phyloP scores from a whole-genome alignment of 148 eudicot species.

The Amaranthus palmeri region DNA sequence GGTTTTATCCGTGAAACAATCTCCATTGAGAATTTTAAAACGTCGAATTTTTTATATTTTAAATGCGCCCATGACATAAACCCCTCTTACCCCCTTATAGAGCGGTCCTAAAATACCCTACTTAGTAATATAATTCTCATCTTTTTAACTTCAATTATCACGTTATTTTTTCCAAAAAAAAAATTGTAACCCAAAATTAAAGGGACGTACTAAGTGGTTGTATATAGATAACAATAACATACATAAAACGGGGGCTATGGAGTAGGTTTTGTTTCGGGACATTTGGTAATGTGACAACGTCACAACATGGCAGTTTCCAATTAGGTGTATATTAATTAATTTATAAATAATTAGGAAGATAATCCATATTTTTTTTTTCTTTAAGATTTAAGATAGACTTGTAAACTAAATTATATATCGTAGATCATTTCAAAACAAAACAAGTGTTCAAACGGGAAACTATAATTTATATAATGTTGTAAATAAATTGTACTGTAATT shows the following conservation, averaged over 20 bases:
- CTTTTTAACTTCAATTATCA: too few relatives aligned
- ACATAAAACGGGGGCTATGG: not conserved
- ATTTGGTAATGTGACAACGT: not conserved
- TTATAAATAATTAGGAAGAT: slow-evolving; percentile 8
- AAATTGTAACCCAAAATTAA: too few relatives aligned
- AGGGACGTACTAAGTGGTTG: too few relatives aligned
- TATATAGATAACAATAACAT: too few relatives aligned
- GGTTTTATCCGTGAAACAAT: too few relatives aligned
- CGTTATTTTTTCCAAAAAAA: too few relatives aligned
- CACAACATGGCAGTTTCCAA: not conserved
- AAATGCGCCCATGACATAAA: too few relatives aligned
- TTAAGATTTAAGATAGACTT: slow-evolving; percentile 14
- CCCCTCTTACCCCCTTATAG: too few relatives aligned
- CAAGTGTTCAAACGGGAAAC: slow-evolving; percentile 19
- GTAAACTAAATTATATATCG: not conserved
- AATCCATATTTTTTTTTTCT: slow-evolving; percentile 6
- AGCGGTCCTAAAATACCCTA: too few relatives aligned
- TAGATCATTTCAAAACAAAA: not conserved
- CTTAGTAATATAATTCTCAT: too few relatives aligned
- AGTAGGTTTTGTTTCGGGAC: not conserved
- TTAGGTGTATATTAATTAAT: slow-evolving; percentile 1
- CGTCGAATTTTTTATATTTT: too few relatives aligned
- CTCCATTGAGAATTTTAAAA: too few relatives aligned
- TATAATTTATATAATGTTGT: not conserved
- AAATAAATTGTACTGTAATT: not conserved